Evolutionary conservation across 2,329 filamentous ascomycete genomes (phyloP).

Genomic region (Aspergillus sp.): DNA sequence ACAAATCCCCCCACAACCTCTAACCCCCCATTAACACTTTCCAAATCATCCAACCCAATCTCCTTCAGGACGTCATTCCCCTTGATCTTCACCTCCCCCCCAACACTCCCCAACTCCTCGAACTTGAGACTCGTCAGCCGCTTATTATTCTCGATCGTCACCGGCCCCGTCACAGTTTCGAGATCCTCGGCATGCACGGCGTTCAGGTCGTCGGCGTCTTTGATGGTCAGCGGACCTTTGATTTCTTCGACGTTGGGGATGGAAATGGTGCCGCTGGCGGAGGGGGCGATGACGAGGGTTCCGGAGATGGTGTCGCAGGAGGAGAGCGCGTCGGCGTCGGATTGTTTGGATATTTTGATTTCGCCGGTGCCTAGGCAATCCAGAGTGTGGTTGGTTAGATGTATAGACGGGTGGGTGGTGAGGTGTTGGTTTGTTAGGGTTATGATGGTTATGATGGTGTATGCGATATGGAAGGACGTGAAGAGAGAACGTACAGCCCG

Average conservation of each 20-base stretch:
- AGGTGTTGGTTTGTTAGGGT: too few species aligned
- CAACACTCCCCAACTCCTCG: constrained; percentile 15
- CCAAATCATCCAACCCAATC: constrained; percentile 21
- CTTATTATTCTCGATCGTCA: constrained; percentile 20
- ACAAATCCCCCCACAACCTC: constrained; percentile 23
- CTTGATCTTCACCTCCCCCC: constrained; percentile 19
- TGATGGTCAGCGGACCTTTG: constrained; percentile 22
- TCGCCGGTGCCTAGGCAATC: constrained; percentile 37
- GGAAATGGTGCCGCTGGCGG: constrained; percentile 37
- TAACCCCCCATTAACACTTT: constrained; percentile 24
- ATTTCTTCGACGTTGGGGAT: constrained; percentile 40
- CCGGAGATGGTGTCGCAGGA: constrained; percentile 42
- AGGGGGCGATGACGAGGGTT: constrained; percentile 40
- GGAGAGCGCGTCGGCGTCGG: constrained; percentile 30
- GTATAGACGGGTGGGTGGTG: too few species aligned
- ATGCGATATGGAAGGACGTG: too few species aligned
- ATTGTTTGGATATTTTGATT: constrained; percentile 42
- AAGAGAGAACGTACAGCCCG: not conserved
- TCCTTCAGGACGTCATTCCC: constrained; percentile 22
- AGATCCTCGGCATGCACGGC: constrained; percentile 19
- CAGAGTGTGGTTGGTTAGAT: too few species aligned
- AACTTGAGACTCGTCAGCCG: constrained; percentile 21
- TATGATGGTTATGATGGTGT: too few species aligned
- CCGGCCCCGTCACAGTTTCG: constrained; percentile 17
- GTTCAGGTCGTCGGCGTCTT: constrained; percentile 17